Evolutionary conservation across 495 filamentous ascomycete species (phyloP).

Genomic region (Pyrenopolyporus hunteri): DNA sequence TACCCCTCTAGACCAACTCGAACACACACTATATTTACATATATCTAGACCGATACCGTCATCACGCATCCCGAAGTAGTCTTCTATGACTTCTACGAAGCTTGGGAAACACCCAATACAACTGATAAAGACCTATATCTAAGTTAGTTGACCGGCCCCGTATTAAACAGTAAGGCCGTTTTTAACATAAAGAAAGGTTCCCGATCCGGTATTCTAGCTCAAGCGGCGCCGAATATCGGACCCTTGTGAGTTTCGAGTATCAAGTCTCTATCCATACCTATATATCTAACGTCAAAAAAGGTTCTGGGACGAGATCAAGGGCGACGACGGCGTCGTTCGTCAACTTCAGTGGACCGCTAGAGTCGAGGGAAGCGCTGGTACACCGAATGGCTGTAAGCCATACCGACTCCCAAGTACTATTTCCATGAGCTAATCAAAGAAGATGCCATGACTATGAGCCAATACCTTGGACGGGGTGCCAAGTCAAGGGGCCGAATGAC

Average conservation of each 20-base stretch:
- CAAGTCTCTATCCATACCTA: neutral
- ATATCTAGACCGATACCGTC: slow-evolving; percentile 58
- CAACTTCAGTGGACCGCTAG: slow-evolving; percentile 70
- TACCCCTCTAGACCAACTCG: neutral
- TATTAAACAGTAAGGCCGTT: slow-evolving; percentile 28
- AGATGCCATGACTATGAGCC: slow-evolving; percentile 65
- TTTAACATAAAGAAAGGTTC: slow-evolving; percentile 44
- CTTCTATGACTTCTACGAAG: slow-evolving; percentile 69
- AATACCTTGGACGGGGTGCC: slow-evolving; percentile 69
- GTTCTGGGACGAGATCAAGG: slow-evolving; percentile 64
- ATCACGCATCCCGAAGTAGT: slow-evolving; percentile 65
- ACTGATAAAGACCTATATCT: slow-evolving; percentile 48
- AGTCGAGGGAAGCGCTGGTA: slow-evolving; percentile 59
- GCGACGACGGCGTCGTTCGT: slow-evolving; percentile 67
- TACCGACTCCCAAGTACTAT: neutral
- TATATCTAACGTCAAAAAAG: no score
- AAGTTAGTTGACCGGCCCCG: slow-evolving; percentile 24
- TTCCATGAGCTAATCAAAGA: slow-evolving; percentile 17
- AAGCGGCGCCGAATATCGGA: slow-evolving; percentile 72
- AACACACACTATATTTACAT: neutral
- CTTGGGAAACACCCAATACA: slow-evolving; percentile 54
- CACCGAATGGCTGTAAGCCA: slow-evolving; percentile 46
- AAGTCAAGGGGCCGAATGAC: slow-evolving; percentile 67
- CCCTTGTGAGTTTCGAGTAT: slow-evolving; percentile 54
- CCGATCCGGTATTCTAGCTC: slow-evolving; percentile 67